Evolutionary conservation across 1,284 basidiomycete genomes (phyloP).

Genomic region (Ganoderma meredithae): DNA sequence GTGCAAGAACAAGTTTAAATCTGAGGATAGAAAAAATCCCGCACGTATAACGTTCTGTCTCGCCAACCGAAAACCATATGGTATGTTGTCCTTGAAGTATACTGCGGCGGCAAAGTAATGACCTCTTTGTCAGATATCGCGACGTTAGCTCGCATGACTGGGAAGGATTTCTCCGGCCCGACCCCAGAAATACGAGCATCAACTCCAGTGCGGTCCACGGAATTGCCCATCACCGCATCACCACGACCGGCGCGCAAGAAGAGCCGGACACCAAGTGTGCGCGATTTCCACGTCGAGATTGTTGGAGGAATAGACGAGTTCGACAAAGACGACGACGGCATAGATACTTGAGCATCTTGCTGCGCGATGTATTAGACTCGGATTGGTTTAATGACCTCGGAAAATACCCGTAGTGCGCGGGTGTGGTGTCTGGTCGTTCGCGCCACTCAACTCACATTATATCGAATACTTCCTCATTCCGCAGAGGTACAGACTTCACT

Average conservation of each 20-base stretch:
- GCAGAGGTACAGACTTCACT: too few species aligned
- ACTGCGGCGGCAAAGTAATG: neutral
- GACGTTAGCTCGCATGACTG: constrained; percentile 76
- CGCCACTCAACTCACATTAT: too few species aligned
- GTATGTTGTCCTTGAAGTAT: constrained; percentile 46
- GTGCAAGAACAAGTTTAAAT: constrained; percentile 92
- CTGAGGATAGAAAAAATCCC: constrained; percentile 83
- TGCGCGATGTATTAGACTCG: neutral
- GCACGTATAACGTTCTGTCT: constrained; percentile 72
- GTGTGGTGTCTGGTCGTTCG: too few species aligned
- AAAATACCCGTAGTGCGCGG: too few species aligned
- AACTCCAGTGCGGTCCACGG: constrained; percentile 43
- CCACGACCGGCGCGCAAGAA: constrained; percentile 34
- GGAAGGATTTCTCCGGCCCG: constrained; percentile 82
- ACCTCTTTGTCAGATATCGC: constrained; percentile 59
- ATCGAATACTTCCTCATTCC: too few species aligned
- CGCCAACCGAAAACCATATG: constrained; percentile 72
- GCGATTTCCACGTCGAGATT: constrained; percentile 38
- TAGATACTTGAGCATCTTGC: neutral
- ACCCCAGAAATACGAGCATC: constrained; percentile 72
- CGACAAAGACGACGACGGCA: constrained; percentile 25
- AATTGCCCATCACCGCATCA: constrained; percentile 13
- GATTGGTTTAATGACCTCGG: neutral
- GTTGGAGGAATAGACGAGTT: constrained; percentile 40
- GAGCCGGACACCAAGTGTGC: constrained; percentile 37